These are phyloP conservation scores for Colletotrichum sp. DNA, from an alignment of 2,329 filamentous ascomycete species.

Conservation along the genomic window DNA sequence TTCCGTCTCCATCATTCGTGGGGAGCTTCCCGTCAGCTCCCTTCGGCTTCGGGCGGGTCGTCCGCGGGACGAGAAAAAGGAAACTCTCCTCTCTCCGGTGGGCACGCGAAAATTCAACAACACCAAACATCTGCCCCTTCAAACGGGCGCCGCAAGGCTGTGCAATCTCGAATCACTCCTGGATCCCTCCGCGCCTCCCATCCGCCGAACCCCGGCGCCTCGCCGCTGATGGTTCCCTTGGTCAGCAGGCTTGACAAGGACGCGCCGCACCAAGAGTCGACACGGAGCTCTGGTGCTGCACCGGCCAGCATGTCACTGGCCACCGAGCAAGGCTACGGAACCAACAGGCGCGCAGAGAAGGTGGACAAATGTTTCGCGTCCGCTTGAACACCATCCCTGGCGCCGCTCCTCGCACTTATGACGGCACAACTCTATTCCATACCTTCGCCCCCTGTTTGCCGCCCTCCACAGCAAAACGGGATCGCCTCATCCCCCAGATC, in stretches of 20 bases:
- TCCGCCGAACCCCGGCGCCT: neutral
- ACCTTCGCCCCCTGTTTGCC: neutral
- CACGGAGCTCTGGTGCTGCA: neutral
- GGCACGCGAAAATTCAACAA: neutral
- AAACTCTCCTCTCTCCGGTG: neutral
- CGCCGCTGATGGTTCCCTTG: neutral
- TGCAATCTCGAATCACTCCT: neutral
- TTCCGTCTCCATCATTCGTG: neutral
- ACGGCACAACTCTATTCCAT: neutral
- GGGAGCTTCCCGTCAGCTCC: neutral
- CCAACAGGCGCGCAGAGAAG: neutral
- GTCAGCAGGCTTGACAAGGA: neutral
- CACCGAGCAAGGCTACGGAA: neutral
- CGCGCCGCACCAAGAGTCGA: conserved; percentile 11
- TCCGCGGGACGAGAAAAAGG: neutral
- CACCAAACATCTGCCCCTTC: conserved; percentile 9
- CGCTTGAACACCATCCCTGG: neutral
- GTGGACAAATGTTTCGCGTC: conserved; percentile 5
- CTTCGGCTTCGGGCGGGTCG: neutral
- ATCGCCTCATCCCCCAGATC: conserved; percentile 20
- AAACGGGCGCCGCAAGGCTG: conserved; percentile 16
- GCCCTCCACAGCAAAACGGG: conserved; percentile 3
- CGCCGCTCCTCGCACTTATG: neutral
- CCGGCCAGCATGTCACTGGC: neutral
- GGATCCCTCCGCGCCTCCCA: neutral